Evolutionary conservation across 2,329 filamentous ascomycete genomes (phyloP), one percentile per base, ranked within the genome.

Genomic region (Cladophialophora chaetospira): DNA sequence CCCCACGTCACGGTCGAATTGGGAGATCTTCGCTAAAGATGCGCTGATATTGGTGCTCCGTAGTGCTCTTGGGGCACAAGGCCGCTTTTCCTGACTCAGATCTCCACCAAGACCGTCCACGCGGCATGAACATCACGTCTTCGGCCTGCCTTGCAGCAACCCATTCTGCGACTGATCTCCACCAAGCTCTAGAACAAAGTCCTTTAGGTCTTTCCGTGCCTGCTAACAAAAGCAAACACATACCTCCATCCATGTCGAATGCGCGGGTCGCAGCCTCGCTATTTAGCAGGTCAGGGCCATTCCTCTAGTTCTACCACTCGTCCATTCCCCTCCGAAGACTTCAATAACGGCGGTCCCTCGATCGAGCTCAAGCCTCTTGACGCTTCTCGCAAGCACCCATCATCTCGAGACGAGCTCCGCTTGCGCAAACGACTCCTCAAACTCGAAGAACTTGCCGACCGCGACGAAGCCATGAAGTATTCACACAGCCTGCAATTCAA

Each of bases 401-500:
- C 17, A 9, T 35, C 35, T 28, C 15, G 17, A 5, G 8, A 45
- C 53, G n/a, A 51, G 49, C 11, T n/a, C n/a, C 52, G 55, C 23
- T n/a, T 33, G 9, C n/a, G 51, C 11, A 64, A 65, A 55, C 23
- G 65, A 48, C 53, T 64, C 10, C 35, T 45, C 17, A 67, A 67
- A 48, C 60, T 67, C 25, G 35, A 63, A 46, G 29, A 55, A 9
- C 63, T 66, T 19, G 63, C 61, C 33, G 54, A 63, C n/a, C 23
- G 48, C 17, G 36, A 58, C 48, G 63, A 67, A 66, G 65, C 61
- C 36, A 99, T 99, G 94, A 97, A 97, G 87, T 99, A 99, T 81
- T 97, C 93, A 15, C 94, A 99, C 74, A 97, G 93, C 76, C 88
- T 99, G 67, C 94, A 99, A 80, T 99, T 99, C 78, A 99, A 99